Percentiles rank a stretch among this genome's conserved stretches.
These are phyloP conservation scores for Lepraria neglecta DNA, from an alignment of 495 filamentous ascomycete genomes.

Conservation along the genomic window DNA sequence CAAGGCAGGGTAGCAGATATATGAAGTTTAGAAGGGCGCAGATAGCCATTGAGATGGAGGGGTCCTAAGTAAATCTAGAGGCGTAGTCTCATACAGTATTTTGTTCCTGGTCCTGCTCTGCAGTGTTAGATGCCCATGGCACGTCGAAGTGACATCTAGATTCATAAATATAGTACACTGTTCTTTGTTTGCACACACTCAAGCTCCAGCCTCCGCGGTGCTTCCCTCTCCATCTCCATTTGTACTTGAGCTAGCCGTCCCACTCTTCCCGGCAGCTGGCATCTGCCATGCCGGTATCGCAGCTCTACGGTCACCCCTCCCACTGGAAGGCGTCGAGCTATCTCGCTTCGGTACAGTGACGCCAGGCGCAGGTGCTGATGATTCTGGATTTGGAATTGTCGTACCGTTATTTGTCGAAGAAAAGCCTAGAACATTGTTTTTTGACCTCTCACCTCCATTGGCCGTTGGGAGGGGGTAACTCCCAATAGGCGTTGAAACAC, in stretches of 20 bases:
- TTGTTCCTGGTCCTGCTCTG: too few species aligned
- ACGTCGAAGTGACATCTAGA: too few species aligned
- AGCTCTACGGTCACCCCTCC: slow-evolving; percentile 40
- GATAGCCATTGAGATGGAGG: too few species aligned
- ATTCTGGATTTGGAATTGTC: slow-evolving; percentile 34
- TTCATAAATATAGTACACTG: too few species aligned
- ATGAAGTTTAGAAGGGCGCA: too few species aligned
- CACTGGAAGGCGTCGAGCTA: slow-evolving; percentile 31
- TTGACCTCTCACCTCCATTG: slow-evolving; percentile 26
- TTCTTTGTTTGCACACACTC: too few species aligned
- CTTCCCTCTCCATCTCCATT: neutral
- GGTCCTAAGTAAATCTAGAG: too few species aligned
- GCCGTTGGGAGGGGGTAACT: slow-evolving; percentile 27
- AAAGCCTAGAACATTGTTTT: neutral
- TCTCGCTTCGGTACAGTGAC: slow-evolving; percentile 35
- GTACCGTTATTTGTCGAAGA: neutral
- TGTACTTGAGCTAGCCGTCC: neutral
- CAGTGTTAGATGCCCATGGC: too few species aligned
- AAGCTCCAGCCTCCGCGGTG: too few species aligned
- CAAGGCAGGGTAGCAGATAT: too few species aligned
- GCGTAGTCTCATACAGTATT: too few species aligned
- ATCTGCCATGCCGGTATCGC: slow-evolving; percentile 90
- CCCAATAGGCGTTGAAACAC: slow-evolving; percentile 30
- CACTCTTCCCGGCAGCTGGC: slow-evolving; percentile 55
- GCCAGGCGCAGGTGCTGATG: slow-evolving; percentile 33